A percentile compares a stretch with the other conserved stretches of the same genome.
These are phyloP conservation scores for Globisporangium alternatum DNA, from an alignment of 352 stramenopile species.

Conservation along the genomic window DNA sequence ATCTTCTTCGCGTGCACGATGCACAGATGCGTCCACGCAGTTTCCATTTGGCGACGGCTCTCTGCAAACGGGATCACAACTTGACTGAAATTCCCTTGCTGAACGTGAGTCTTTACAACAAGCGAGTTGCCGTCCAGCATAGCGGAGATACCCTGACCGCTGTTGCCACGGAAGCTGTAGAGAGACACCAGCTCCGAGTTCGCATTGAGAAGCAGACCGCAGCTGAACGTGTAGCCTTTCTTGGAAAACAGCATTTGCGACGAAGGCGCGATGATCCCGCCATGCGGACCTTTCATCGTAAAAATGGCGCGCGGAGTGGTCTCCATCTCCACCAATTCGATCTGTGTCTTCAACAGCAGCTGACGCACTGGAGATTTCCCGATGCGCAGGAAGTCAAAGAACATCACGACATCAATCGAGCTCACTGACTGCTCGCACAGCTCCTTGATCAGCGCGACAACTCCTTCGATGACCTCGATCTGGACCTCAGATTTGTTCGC, in stretches of 20 bases:
- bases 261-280: constrained; percentile 60
- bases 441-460: constrained; percentile 45
- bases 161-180: constrained; percentile 75
- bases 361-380: constrained; percentile 36
- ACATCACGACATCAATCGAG: constrained; percentile 49
- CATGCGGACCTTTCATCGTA: constrained; percentile 56
- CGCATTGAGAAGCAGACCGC: constrained; percentile 50
- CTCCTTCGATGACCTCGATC: constrained; percentile 25
- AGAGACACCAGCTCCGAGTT: constrained; percentile 36
- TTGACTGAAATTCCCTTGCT: constrained; percentile 43
- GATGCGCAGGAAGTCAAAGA: constrained; percentile 76
- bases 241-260: constrained; percentile 63
- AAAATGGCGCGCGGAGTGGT: constrained; percentile 67
- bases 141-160: constrained; percentile 67
- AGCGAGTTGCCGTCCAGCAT: constrained; percentile 51
- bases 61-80: constrained; percentile 56
- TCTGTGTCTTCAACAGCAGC: constrained; percentile 62
- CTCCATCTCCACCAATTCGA: constrained; percentile 46
- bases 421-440: constrained; percentile 61
- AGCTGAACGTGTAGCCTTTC: constrained; percentile 73
- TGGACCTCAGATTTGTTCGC: constrained; percentile 27
- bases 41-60: constrained; percentile 46
- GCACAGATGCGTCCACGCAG: constrained; percentile 66
- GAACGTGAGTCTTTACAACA: constrained; percentile 49
- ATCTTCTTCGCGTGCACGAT: constrained; percentile 87